Percentiles rank a stretch among this genome's conserved stretches.
These are phyloP conservation scores for Datura wrightii DNA, from an alignment of 257 asterid genomes.

Conservation along the genomic window DNA sequence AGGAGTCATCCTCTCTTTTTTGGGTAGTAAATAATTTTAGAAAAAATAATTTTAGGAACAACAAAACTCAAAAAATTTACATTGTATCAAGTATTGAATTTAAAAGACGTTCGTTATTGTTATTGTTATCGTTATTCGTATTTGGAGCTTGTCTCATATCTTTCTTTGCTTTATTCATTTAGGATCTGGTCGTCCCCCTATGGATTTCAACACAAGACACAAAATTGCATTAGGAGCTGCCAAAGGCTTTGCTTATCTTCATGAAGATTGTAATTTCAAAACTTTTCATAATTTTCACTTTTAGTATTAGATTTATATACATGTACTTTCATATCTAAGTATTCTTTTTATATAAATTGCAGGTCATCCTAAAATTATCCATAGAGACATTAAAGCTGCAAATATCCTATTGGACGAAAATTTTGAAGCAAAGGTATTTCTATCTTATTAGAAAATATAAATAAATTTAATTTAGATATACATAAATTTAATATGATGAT, in stretches of 20 bases:
- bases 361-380: constrained; percentile 97
- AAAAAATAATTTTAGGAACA: neutral
- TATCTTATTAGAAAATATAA: neutral
- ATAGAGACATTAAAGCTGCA: constrained; percentile 87
- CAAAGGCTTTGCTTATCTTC: constrained; percentile 90
- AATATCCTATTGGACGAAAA: constrained; percentile 69
- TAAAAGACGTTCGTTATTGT: neutral
- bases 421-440: constrained; percentile 79
- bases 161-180: neutral
- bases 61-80: neutral
- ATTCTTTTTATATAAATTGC: neutral
- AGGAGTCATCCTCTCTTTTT: neutral
- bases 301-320: neutral
- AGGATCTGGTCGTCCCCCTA: constrained; percentile 66
- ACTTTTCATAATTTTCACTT: neutral
- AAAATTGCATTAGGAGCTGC: constrained; percentile 86
- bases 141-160: neutral
- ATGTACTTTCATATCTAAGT: neutral
- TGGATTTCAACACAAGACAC: constrained; percentile 79
- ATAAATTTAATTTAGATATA: neutral
- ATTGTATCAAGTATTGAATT: neutral
- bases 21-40: neutral
- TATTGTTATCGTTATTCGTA: neutral
- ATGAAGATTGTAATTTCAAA: constrained; percentile 72
- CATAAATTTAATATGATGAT: neutral